Evolutionary conservation across 192 early-diverging fungal species (phyloP).

Genomic region (Backusella morwellensis): DNA sequence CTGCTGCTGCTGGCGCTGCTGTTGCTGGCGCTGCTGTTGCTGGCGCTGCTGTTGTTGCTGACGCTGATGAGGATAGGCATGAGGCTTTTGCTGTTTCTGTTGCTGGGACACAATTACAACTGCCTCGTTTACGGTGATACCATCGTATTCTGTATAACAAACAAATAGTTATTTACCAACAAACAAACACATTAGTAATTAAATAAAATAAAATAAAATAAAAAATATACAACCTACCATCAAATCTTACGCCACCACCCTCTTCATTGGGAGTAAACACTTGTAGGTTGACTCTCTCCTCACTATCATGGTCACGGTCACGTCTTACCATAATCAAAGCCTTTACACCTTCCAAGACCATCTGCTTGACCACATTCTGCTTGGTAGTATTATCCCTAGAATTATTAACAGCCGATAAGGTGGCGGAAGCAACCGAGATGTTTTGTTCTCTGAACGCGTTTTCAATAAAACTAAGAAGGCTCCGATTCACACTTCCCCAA

Average conservation of each 20-base stretch:
- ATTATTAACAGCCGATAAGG: not conserved
- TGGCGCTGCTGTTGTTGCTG: not conserved
- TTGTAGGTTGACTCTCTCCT: slow-evolving; percentile 8
- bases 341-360: slow-evolving; percentile 20
- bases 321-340: slow-evolving; percentile 10
- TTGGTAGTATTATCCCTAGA: not conserved
- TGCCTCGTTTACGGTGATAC: slow-evolving; percentile 17
- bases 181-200: not conserved
- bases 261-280: slow-evolving; percentile 8
- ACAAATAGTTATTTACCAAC: not conserved
- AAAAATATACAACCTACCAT: slow-evolving; percentile 4
- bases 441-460: not conserved
- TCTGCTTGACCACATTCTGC: slow-evolving; percentile 9
- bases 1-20: not conserved
- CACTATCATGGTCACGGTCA: not conserved
- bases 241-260: slow-evolving; percentile 13
- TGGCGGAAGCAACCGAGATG: not conserved
- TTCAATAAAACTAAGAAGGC: not conserved
- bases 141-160: slow-evolving; percentile 16
- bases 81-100: not conserved
- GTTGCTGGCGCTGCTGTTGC: not conserved
- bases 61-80: not conserved
- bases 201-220: not conserved
- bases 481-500: not conserved
- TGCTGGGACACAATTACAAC: slow-evolving; percentile 9